A percentile compares a stretch with the other conserved stretches of the same genome.
phyloP scores from a whole-genome alignment of 2,329 filamentous ascomycete species.

The Rhytidhysteron rufulum region DNA sequence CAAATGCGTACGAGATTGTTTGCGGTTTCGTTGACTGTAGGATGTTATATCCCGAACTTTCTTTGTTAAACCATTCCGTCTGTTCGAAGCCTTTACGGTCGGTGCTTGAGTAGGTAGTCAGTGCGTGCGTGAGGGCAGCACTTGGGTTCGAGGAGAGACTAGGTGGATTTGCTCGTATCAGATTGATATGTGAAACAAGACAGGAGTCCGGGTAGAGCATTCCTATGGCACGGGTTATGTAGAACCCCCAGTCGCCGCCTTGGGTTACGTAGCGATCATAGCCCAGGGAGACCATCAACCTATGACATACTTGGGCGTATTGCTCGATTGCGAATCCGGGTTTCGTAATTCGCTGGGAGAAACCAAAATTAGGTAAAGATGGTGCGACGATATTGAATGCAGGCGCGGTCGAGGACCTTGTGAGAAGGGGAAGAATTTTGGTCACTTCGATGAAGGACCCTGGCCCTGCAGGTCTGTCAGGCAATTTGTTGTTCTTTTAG shows the following conservation, averaged over 20 bases:
- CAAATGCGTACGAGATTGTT: slow-evolving; percentile 66
- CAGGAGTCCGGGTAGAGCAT: slow-evolving; percentile 55
- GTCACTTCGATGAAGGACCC: slow-evolving; percentile 65
- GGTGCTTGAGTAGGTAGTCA: slow-evolving; percentile 51
- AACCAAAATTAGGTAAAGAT: slow-evolving; percentile 55
- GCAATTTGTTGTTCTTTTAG: slow-evolving; percentile 11
- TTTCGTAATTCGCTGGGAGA: slow-evolving; percentile 48
- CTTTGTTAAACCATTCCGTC: slow-evolving; percentile 52
- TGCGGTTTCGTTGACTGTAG: slow-evolving; percentile 67
- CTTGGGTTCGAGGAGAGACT: slow-evolving; percentile 51
- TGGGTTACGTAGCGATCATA: slow-evolving; percentile 57
- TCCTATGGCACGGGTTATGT: slow-evolving; percentile 61
- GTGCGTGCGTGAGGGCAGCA: slow-evolving; percentile 53
- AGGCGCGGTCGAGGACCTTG: slow-evolving; percentile 29
- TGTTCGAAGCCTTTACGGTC: slow-evolving; percentile 54
- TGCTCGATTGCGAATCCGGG: slow-evolving; percentile 57
- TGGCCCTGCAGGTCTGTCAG: slow-evolving; percentile 45
- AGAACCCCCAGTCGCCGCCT: slow-evolving; percentile 69
- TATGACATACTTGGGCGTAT: slow-evolving; percentile 63
- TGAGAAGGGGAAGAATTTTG: slow-evolving; percentile 55
- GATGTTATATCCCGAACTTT: slow-evolving; percentile 58
- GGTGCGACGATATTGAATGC: slow-evolving; percentile 53
- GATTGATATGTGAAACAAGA: slow-evolving; percentile 61
- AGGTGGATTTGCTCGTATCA: slow-evolving; percentile 50
- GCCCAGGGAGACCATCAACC: slow-evolving; percentile 65